phyloP scores from a whole-genome alignment of 1,284 basidiomycete genomes.

The Cutaneotrichosporon daszewskae region DNA sequence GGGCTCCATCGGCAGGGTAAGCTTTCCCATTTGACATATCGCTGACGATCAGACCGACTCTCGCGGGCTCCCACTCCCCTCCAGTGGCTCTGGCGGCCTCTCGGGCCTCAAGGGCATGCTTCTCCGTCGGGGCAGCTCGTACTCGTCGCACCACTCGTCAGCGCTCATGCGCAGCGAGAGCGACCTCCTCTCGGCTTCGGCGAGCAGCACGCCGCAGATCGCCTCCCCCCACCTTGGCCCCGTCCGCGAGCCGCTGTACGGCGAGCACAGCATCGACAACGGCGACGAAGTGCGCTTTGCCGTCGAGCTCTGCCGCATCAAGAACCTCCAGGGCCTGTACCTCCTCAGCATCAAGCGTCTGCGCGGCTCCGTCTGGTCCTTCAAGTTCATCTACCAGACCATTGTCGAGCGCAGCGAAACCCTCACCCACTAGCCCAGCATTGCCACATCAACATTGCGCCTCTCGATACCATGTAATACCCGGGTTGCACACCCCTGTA shows the following conservation, averaged over 20 bases:
- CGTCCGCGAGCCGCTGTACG: constrained; percentile 61
- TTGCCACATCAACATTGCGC: too few relatives aligned
- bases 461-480: too few relatives aligned
- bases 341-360: constrained; percentile 82
- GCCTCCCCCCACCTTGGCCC: constrained; percentile 19
- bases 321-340: constrained; percentile 78
- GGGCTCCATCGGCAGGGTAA: too few relatives aligned
- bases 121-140: constrained; percentile 79
- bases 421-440: constrained; percentile 39
- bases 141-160: constrained; percentile 54
- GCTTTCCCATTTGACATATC: too few relatives aligned
- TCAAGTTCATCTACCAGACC: constrained; percentile 88
- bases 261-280: constrained; percentile 66
- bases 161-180: constrained; percentile 29
- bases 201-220: constrained; percentile 29
- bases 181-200: constrained; percentile 39
- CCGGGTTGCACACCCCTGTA: too few relatives aligned
- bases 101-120: constrained; percentile 76
- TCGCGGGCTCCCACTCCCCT: constrained; percentile 67
- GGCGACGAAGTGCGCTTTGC: constrained; percentile 92
- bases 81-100: constrained; percentile 56
- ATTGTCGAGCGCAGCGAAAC: constrained; percentile 59
- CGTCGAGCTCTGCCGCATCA: constrained; percentile 80
- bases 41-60: too few relatives aligned
- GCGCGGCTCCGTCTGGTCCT: constrained; percentile 87